Percentiles rank a stretch among this genome's conserved stretches.
Evolutionary conservation across 106 monocot species (phyloP).

Genomic region (Phalaenopsis aphrodite): DNA sequence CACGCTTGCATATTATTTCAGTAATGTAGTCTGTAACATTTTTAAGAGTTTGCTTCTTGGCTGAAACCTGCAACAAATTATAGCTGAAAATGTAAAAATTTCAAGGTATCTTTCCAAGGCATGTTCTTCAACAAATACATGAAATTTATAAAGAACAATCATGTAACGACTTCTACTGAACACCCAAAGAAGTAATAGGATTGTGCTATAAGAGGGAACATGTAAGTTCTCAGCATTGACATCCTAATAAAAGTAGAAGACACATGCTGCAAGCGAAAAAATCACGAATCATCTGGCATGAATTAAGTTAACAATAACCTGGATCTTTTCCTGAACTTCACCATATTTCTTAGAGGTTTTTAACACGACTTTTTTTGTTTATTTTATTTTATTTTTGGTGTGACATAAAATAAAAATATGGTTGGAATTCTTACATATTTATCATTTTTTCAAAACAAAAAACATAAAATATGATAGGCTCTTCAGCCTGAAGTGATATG

Average conservation of each 20-base stretch:
- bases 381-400: no score
- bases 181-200: neutral
- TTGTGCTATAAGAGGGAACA: neutral
- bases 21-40: constrained; percentile 93
- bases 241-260: neutral
- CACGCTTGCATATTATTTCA: constrained; percentile 88
- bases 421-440: no score
- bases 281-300: neutral
- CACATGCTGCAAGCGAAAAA: neutral
- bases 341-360: neutral
- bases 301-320: neutral
- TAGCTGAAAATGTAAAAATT: neutral
- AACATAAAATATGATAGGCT: no score
- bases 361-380: neutral
- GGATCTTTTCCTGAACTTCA: neutral
- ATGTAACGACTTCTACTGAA: neutral
- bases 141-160: neutral
- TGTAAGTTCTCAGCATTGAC: neutral
- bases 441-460: no score
- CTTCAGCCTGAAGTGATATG: no score
- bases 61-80: constrained; percentile 59
- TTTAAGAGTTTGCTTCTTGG: constrained; percentile 81
- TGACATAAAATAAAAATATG: no score
- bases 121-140: neutral
- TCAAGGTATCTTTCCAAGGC: neutral